Evolutionary conservation across 2,329 filamentous ascomycete species (phyloP).

Genomic region (Phialophora tarda): DNA sequence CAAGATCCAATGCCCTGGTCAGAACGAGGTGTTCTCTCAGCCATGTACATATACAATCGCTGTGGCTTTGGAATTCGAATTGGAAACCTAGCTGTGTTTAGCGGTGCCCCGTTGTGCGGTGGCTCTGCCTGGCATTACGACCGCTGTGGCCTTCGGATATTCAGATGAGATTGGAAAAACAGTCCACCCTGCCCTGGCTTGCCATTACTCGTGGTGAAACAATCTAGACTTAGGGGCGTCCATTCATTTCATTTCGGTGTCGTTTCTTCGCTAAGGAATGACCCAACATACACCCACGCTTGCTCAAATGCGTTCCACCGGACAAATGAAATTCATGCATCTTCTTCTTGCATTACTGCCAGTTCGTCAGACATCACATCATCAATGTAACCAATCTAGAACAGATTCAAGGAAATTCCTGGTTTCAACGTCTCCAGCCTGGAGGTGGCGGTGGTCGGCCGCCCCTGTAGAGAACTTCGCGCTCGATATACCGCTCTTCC

Average conservation of each 20-base stretch:
- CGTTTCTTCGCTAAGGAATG: background rate
- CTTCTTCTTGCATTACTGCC: background rate
- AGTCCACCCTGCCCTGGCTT: no score
- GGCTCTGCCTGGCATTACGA: no score
- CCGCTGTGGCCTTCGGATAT: no score
- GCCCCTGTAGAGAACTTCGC: slow-evolving; percentile 39
- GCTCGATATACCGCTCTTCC: slow-evolving; percentile 40
- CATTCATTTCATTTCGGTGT: background rate
- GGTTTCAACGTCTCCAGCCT: slow-evolving; percentile 35
- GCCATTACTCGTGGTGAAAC: no score
- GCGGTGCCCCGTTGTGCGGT: no score
- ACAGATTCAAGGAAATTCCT: background rate
- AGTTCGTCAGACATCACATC: background rate
- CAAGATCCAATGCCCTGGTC: no score
- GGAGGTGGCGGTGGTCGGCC: slow-evolving; percentile 38
- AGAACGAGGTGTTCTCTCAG: no score
- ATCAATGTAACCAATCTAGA: slow-evolving; percentile 7
- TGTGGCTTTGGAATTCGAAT: no score
- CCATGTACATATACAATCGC: no score
- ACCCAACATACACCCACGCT: background rate
- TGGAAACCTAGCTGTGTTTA: no score
- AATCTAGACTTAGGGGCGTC: no score
- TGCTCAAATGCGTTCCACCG: slow-evolving; percentile 13
- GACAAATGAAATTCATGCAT: slow-evolving; percentile 13
- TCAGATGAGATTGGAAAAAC: no score